phyloP scores from a whole-genome alignment of 495 filamentous ascomycete genomes.

The Tuber brumale region DNA sequence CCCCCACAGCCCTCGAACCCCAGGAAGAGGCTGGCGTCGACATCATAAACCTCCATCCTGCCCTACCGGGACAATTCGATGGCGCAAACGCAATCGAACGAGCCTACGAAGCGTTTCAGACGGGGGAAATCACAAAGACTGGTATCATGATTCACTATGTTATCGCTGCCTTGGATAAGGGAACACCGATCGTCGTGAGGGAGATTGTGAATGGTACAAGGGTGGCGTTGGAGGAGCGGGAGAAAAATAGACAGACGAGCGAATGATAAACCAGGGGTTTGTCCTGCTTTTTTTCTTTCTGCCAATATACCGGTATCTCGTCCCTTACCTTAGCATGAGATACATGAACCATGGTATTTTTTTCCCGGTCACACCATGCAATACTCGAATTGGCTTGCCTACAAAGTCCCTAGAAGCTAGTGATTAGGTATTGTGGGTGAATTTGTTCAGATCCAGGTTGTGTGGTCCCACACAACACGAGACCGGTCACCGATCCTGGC shows the following conservation, averaged over 20 bases:
- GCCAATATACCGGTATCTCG: neutral
- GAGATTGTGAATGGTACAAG: constrained; percentile 67
- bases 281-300: neutral
- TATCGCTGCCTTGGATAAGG: constrained; percentile 75
- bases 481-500: neutral
- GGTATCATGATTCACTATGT: constrained; percentile 94
- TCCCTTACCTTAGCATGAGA: neutral
- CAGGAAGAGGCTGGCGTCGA: constrained; percentile 54
- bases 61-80: constrained; percentile 68
- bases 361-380: neutral
- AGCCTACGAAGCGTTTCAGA: constrained; percentile 67
- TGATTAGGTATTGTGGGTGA: no score
- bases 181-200: constrained; percentile 62
- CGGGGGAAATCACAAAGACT: constrained; percentile 61
- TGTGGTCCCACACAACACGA: neutral
- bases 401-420: no score
- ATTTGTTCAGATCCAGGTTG: no score
- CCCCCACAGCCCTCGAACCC: constrained; percentile 59
- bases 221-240: constrained; percentile 51
- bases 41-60: constrained; percentile 85
- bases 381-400: neutral
- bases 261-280: neutral
- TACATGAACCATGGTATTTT: neutral
- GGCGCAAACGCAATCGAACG: constrained; percentile 71
- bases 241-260: constrained; percentile 40